A percentile compares a stretch with the other conserved stretches of the same genome.
These are phyloP conservation scores for Arabis alpina DNA, from an alignment of 345 rosid genomes.

Conservation along the genomic window DNA sequence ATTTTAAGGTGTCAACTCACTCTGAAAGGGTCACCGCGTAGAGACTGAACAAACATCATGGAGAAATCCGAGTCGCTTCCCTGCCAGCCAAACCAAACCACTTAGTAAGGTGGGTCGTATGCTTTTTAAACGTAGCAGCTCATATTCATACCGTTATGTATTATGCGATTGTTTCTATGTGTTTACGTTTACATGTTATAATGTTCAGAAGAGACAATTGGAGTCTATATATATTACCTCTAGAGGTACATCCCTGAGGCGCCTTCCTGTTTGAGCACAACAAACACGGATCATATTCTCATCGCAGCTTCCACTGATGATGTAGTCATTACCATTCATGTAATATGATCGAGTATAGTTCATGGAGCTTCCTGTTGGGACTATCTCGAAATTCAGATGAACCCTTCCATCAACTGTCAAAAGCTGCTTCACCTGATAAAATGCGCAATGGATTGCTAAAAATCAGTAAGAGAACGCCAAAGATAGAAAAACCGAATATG, in stretches of 20 bases:
- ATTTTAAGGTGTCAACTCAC: constrained; percentile 49
- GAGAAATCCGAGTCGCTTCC: constrained; percentile 63
- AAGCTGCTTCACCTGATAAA: constrained; percentile 81
- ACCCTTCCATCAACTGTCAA: constrained; percentile 88
- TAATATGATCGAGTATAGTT: constrained; percentile 95
- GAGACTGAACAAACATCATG: constrained; percentile 84
- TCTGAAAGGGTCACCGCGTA: constrained; percentile 93
- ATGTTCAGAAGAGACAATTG: neutral
- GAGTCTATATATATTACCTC: constrained; percentile 57
- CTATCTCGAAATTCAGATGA: constrained; percentile 72
- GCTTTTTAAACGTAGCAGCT: constrained; percentile 1
- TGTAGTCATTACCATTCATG: constrained; percentile 91
- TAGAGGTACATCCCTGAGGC: constrained; percentile 84
- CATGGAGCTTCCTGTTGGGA: constrained; percentile 76
- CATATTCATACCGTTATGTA: neutral
- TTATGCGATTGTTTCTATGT: neutral
- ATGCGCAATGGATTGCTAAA: constrained; percentile 2
- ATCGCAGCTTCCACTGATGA: constrained; percentile 91
- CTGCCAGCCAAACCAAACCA: constrained; percentile 49
- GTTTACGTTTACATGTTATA: neutral
- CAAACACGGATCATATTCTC: constrained; percentile 87
- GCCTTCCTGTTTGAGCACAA: constrained; percentile 98
- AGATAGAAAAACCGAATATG: neutral
- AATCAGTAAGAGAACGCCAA: neutral
- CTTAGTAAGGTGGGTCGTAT: constrained; percentile 16